Conservation (phyloP, 208 protist genomes). For the Angomonas ambiguus region DNA sequence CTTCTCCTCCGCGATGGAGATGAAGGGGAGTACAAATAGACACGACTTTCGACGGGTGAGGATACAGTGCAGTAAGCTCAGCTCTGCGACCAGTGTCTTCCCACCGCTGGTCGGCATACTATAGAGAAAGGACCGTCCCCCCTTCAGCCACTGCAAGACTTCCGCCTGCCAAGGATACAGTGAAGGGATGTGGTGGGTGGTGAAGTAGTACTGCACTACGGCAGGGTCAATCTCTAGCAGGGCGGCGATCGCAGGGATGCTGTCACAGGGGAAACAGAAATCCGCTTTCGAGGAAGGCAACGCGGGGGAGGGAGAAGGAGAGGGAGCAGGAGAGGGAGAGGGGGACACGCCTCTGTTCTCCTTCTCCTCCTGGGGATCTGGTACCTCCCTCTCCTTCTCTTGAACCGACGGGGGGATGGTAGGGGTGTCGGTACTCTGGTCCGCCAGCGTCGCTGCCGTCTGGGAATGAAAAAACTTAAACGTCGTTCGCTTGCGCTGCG, state of each 20-base stretch:
- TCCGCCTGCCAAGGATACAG: slow-evolving; percentile 88
- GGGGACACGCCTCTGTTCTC: neutral
- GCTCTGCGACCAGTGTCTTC: slow-evolving; percentile 93
- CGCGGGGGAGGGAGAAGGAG: neutral
- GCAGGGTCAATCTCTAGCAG: slow-evolving; percentile 29
- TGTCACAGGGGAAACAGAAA: neutral
- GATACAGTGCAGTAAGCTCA: slow-evolving; percentile 83
- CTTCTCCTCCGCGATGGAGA: slow-evolving; percentile 92
- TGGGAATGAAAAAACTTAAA: neutral
- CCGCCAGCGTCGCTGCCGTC: neutral
- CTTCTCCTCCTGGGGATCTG: neutral
- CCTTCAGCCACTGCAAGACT: slow-evolving; percentile 55
- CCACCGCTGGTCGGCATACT: slow-evolving; percentile 90
- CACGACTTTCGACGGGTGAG: slow-evolving; percentile 59
- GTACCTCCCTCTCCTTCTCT: no score
- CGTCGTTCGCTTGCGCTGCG: neutral
- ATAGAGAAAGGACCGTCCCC: slow-evolving; percentile 81
- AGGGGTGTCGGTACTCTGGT: no score
- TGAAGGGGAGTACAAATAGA: slow-evolving; percentile 93
- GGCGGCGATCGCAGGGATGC: neutral
- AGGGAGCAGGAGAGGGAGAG: neutral
- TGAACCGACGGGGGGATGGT: no score
- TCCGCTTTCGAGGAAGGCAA: neutral
- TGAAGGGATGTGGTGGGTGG: slow-evolving; percentile 30
- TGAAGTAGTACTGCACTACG: slow-evolving; percentile 38